phyloP scores from a whole-genome alignment of 2,329 filamentous ascomycete genomes.

The Parasarocladium wereldwijsianum region DNA sequence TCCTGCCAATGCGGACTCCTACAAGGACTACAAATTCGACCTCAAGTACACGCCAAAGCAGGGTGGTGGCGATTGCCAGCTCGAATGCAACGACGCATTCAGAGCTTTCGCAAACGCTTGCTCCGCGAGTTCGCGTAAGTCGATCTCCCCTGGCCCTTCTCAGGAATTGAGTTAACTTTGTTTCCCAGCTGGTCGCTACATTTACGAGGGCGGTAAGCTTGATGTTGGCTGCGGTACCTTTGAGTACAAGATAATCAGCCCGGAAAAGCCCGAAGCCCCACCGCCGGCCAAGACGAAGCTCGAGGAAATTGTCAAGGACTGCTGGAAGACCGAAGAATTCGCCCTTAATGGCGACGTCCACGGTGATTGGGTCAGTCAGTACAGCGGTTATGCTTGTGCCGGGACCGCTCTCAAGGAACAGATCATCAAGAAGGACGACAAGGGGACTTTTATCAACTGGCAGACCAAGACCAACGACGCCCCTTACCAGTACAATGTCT shows the following conservation, averaged over 20 bases:
- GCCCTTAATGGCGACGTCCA: background rate
- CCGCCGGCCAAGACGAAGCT: no score
- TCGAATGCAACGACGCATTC: background rate
- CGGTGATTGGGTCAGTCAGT: background rate
- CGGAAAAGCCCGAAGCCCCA: background rate
- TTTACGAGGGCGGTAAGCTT: background rate
- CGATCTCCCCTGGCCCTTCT: no score
- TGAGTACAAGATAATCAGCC: background rate
- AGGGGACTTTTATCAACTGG: background rate
- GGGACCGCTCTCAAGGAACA: background rate
- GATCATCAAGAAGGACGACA: conserved; percentile 2
- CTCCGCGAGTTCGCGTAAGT: background rate
- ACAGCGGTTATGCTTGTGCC: background rate
- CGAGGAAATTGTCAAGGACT: background rate
- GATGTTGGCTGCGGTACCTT: conserved; percentile 1
- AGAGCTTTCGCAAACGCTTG: background rate
- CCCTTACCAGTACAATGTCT: conserved; percentile 2
- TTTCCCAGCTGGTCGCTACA: background rate
- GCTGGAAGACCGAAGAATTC: background rate
- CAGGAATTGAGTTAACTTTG: background rate
- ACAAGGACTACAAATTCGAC: background rate
- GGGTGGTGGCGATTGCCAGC: background rate
- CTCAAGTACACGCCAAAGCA: background rate
- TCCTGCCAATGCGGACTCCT: background rate
- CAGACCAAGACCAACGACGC: background rate